Percentiles rank a stretch among this genome's conserved stretches.
Conservation (phyloP, 768 basidiomycete genomes). For the Tricholoma sp. region DNA sequence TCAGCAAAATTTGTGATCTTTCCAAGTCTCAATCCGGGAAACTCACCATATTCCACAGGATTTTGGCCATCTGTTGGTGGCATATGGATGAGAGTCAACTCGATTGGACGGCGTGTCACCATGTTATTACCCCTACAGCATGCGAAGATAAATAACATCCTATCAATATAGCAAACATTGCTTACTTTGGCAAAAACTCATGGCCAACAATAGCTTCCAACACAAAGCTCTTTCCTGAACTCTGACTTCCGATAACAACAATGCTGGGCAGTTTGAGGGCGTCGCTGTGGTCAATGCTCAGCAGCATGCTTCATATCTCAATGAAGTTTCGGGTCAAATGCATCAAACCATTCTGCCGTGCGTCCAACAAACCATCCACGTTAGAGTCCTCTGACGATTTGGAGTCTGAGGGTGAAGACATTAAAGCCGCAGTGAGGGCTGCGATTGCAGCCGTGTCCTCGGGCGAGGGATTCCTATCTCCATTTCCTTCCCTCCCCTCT, state of each 20-base stretch:
- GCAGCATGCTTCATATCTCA: conserved; percentile 90
- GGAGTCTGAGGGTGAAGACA: conserved; percentile 71
- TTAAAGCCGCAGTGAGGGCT: conserved; percentile 69
- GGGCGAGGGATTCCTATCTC: conserved; percentile 42
- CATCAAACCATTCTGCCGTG: conserved; percentile 80
- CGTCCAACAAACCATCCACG: conserved; percentile 25
- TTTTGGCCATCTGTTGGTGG: conserved; percentile 53
- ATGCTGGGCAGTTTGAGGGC: conserved; percentile 93
- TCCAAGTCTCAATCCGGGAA: conserved; percentile 84
- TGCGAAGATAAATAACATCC: neutral
- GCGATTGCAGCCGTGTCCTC: conserved; percentile 67
- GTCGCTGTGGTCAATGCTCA: conserved; percentile 95
- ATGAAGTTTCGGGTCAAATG: conserved; percentile 93
- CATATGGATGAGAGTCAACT: conserved; percentile 93
- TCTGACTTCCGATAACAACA: conserved; percentile 97
- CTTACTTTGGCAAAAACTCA: conserved; percentile 96
- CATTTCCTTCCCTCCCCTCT: conserved; percentile 26
- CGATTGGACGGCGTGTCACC: conserved; percentile 98
- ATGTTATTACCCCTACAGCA: conserved; percentile 90
- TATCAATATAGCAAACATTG: conserved; percentile 8
- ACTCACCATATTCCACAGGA: conserved; percentile 85
- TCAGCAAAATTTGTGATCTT: conserved; percentile 88
- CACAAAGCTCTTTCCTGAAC: conserved; percentile 97
- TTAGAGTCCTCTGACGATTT: conserved; percentile 32
- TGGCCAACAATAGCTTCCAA: conserved; percentile 96